Base-by-base conservation (phyloP, 2,329 filamentous ascomycete genomes). In the Colletotrichum orchidophilum region DNA sequence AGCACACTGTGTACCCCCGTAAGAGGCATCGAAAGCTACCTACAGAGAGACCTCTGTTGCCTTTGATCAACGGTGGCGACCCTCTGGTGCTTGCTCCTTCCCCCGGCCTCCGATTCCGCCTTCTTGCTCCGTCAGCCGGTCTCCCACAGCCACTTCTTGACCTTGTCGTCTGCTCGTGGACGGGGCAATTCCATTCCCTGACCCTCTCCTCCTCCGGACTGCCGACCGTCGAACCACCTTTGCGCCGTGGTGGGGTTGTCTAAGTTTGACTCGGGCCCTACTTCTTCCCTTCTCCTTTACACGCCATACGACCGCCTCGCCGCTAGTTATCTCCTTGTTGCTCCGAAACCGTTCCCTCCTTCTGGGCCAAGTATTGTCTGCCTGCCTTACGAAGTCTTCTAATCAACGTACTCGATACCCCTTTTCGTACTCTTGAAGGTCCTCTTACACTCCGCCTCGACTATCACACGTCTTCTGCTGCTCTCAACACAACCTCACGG, bases 181-280 rank as follows among this genome's bases (percentile, higher is more conserved):
- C 59, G 64, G 58, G 42, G 42, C 64, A 53, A 54, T 68, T 49
- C 26, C 53, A 12, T 68, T 33, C 64, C 53, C 53, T 63, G 68
- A 54, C 65, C 42, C 42, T 46, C 39, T 46, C 39, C 18, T 55
- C 63, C 35, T 58, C 53, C 65, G 64, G 63, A 58, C 58, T 68
- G 69, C 59, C 69, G 64, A 69, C 54, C 54, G 69, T 71, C 69
- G 69, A 63, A 69, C 64, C 59, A 71, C 65, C 27, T 69, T 26
- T 68, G 58, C 64, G 68, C 65, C 53, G 58, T 68, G 59, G 64
- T 71, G 64, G 59, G 64, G 69, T 69, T 63, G 58, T 59, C 59
- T 46, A 69, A 54, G 58, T 71, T 71, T 69, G 64, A 59, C 58
- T 33, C 59, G 59, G 31, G 31, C 29, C 39, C 49, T 46, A 39